Evolutionary conservation across 768 basidiomycete genomes (phyloP).

Genomic region (Pulveroboletus ravenelii): DNA sequence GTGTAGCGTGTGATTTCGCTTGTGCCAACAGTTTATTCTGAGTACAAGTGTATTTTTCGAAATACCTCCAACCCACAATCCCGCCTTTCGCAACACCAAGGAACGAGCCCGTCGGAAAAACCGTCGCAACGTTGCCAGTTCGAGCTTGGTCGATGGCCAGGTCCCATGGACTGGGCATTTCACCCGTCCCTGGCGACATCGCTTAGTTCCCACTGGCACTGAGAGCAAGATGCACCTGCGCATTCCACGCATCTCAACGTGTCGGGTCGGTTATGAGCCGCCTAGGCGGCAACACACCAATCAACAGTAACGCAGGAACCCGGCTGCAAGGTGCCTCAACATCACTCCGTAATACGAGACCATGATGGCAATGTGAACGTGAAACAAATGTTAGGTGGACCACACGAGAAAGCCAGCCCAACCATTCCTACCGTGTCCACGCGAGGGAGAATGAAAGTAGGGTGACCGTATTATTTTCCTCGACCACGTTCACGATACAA

Average conservation of each 20-base stretch:
- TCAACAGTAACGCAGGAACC: neutral
- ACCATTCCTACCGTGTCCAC: neutral
- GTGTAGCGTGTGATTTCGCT: neutral
- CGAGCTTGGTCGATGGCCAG: neutral
- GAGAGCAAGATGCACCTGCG: neutral
- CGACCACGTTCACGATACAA: neutral
- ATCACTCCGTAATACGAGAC: neutral
- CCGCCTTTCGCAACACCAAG: too few relatives aligned
- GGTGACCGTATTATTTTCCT: neutral
- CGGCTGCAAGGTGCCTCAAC: neutral
- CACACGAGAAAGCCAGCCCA: neutral
- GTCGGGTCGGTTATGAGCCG: neutral
- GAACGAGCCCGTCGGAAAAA: neutral
- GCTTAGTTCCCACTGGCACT: neutral
- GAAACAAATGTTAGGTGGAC: neutral
- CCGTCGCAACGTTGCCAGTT: neutral
- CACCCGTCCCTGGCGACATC: neutral
- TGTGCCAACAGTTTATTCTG: too few relatives aligned
- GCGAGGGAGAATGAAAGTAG: neutral
- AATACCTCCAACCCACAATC: too few relatives aligned
- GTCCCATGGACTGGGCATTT: neutral
- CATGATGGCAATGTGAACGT: neutral
- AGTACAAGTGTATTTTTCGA: too few relatives aligned
- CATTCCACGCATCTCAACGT: neutral
- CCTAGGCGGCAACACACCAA: conserved; percentile 4